Base-by-base conservation (phyloP, 495 filamentous ascomycete species). In the Penicillium arizonense region DNA sequence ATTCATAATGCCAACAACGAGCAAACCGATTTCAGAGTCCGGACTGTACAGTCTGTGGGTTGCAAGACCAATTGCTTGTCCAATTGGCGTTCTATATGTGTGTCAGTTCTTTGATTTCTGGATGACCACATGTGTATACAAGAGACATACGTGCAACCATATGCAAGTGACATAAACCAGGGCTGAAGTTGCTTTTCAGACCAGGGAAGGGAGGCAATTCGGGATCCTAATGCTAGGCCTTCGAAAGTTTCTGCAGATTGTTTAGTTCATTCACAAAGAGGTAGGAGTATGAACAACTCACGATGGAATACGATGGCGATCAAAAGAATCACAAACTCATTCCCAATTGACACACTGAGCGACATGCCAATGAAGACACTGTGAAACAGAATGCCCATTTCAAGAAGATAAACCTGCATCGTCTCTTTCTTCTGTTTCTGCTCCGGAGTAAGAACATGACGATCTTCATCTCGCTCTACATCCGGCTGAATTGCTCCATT, bases 131-230 rank as follows among this genome's bases (percentile, higher is more conserved):
- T 7, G 10, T 4, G 10, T 18, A 16, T 9, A 0, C 28, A 30
- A 10, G 28, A 30, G 28, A 55, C 67, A 18, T 65, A 70, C 67
- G 67, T 70, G 64, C 64, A 65, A 14, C 90, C 90, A 59, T 91
- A 96, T 2, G 90, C 88, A 3, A 92, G 70, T 4, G 87, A 86
- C 89, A 94, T 94, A 18, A 91, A 74, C 88, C 88, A 92, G 2
- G 89, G 89, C 32, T 62, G 52, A 24, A 48, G 33, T 21, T 49
- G 53, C 38, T 73, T 62, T 65, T 77, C 63, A 2, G 71, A 50
- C 71, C 63, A 13, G 65, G 64, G 47, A 32, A 62, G 49, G 0
- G 74, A 67, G 11, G 83, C 77, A 46, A 87, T 86, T 24, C 82
- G 77, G 8, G 83, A 75, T 39, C 85, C 83, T n/a, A 87, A 75